A percentile compares a stretch with the other conserved stretches of the same genome.
These are phyloP conservation scores for Eurotiales sp. DNA, from an alignment of 2,329 filamentous ascomycete species.

Conservation along the genomic window DNA sequence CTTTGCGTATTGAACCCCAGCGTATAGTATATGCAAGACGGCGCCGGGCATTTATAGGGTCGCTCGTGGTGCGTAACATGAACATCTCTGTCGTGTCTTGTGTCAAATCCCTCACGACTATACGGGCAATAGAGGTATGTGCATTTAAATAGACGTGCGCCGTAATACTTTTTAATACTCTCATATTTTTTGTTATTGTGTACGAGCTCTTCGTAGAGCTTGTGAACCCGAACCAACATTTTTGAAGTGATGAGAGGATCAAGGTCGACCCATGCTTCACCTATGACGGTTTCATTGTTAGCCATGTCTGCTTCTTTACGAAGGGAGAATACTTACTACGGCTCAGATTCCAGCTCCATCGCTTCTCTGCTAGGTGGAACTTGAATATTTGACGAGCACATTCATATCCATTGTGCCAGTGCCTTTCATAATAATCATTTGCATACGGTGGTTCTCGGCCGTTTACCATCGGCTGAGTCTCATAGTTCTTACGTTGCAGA, in stretches of 20 bases:
- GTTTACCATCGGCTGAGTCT: not conserved
- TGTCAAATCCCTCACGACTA: not conserved
- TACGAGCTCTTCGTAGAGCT: not conserved
- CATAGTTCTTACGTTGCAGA: not conserved
- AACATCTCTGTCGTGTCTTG: not conserved
- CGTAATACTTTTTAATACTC: not conserved
- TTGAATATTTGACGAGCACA: not conserved
- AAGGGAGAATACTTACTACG: not conserved
- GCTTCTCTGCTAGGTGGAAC: not conserved
- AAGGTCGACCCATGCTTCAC: not conserved
- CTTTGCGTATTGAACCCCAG: not conserved
- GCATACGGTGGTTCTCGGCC: not conserved
- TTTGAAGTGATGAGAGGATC: not conserved
- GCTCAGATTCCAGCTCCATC: not conserved
- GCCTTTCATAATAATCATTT: not conserved
- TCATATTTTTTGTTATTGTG: not conserved
- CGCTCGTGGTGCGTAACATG: not conserved
- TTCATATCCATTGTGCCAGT: not conserved
- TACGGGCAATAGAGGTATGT: not conserved
- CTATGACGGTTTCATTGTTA: not conserved
- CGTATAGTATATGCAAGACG: not conserved
- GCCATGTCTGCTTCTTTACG: not conserved
- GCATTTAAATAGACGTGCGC: not conserved
- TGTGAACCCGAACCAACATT: not conserved
- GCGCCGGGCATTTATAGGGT: not conserved